A percentile compares a stretch with the other conserved stretches of the same genome.
Evolutionary conservation across 345 rosid genomes (phyloP).

Genomic region (Aegle marmelos): DNA sequence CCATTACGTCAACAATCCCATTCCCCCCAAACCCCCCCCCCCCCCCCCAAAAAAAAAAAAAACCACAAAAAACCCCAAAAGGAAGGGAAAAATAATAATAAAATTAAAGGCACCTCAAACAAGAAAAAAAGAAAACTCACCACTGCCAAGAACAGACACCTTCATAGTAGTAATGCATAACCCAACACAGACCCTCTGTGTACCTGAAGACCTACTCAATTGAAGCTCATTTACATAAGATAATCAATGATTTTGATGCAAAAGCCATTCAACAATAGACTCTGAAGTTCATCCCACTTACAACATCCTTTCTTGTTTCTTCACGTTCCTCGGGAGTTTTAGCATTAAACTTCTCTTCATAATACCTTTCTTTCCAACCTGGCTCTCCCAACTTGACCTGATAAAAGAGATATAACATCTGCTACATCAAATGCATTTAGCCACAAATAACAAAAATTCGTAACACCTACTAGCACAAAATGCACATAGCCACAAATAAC

Average conservation of each 20-base stretch:
- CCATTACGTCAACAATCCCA: no score
- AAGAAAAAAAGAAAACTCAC: constrained; percentile 38
- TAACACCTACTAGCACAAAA: no score
- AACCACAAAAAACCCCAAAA: no score
- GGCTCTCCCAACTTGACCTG: constrained; percentile 76
- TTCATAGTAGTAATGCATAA: constrained; percentile 93
- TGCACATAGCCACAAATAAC: neutral
- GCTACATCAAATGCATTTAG: neutral
- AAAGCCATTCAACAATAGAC: constrained; percentile 1
- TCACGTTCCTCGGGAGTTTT: constrained; percentile 67
- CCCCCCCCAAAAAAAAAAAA: neutral
- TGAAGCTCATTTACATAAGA: constrained; percentile 17
- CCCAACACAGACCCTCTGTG: constrained; percentile 95
- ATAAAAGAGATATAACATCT: constrained; percentile 6
- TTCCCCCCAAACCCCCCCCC: accelerated
- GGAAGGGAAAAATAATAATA: no score
- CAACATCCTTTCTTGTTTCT: constrained; percentile 76
- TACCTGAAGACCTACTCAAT: constrained; percentile 65
- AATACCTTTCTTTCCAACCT: constrained; percentile 98
- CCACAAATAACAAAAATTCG: neutral
- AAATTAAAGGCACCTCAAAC: no score
- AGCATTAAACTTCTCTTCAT: constrained; percentile 72
- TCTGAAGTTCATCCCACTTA: constrained; percentile 34
- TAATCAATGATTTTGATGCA: neutral
- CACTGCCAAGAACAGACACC: constrained; percentile 99